These are phyloP conservation scores for Knufia fluminis DNA, from an alignment of 2,329 filamentous ascomycete genomes.

Conservation along the genomic window DNA sequence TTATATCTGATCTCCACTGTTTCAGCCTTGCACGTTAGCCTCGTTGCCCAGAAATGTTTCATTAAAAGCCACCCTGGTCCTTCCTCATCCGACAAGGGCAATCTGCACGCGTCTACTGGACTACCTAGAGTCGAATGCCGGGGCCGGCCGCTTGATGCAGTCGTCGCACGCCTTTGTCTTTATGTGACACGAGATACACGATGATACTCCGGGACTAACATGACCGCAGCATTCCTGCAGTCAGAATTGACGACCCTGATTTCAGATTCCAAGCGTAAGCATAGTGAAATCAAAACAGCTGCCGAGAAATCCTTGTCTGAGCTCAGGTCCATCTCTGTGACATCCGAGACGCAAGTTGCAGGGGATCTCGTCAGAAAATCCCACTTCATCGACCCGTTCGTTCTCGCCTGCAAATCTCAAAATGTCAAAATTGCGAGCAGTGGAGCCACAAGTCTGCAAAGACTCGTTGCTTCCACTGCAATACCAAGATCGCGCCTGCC, in stretches of 20 bases:
- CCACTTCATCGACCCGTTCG: constrained; percentile 84
- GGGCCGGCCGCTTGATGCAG: not conserved
- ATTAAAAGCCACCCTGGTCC: not conserved
- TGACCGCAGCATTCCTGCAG: constrained; percentile 53
- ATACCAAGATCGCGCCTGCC: constrained; percentile 70
- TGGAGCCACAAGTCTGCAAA: constrained; percentile 78
- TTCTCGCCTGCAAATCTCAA: constrained; percentile 82
- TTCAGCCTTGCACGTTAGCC: not conserved
- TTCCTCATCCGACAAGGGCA: not conserved
- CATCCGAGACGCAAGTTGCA: constrained; percentile 66
- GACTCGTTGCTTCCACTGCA: constrained; percentile 72
- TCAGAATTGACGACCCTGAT: constrained; percentile 84
- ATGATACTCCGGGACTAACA: constrained; percentile 11
- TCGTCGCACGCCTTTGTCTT: not conserved
- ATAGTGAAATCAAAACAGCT: constrained; percentile 77
- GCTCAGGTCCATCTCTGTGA: constrained; percentile 63
- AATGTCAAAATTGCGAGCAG: constrained; percentile 85
- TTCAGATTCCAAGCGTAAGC: constrained; percentile 91
- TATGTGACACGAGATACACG: constrained; percentile 1
- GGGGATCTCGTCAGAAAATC: constrained; percentile 71
- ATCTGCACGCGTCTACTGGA: not conserved
- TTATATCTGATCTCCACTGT: not conserved
- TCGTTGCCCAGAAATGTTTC: not conserved
- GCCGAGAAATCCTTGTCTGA: constrained; percentile 91
- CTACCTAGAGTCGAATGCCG: not conserved